These are phyloP conservation scores for Microdochium bolleyi DNA, from an alignment of 2,329 filamentous ascomycete species.

Conservation along the genomic window DNA sequence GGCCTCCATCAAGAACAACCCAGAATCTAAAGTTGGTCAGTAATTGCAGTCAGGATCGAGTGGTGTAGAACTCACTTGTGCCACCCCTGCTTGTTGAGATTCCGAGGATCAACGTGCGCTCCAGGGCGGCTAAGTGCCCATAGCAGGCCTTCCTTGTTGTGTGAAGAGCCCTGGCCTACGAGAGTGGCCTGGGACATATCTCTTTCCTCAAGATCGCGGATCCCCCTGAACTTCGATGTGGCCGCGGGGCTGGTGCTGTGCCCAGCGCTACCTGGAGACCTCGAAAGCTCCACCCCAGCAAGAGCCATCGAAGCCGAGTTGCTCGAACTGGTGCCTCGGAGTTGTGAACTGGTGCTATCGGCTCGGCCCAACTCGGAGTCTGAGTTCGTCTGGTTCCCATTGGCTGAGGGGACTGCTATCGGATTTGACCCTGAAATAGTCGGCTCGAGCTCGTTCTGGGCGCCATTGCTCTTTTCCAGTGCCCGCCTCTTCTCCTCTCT, in stretches of 20 bases:
- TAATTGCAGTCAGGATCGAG: constrained; percentile 1
- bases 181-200: constrained; percentile 46
- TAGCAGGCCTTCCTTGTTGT: constrained; percentile 86
- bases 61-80: constrained; percentile 66
- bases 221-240: constrained; percentile 71
- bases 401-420: constrained; percentile 26
- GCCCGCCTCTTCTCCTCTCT: constrained; percentile 87
- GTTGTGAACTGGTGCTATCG: constrained; percentile 66
- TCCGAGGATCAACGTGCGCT: constrained; percentile 90
- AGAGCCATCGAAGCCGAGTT: constrained; percentile 24
- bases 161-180: constrained; percentile 52
- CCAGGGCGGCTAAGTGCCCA: constrained; percentile 93
- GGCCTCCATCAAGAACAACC: constrained; percentile 96
- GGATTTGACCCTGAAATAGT: constrained; percentile 30
- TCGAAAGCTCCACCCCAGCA: constrained; percentile 36
- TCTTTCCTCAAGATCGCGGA: constrained; percentile 85
- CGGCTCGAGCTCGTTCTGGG: constrained; percentile 63
- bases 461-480: constrained; percentile 78
- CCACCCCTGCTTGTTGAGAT: constrained; percentile 95
- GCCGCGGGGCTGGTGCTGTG: constrained; percentile 42
- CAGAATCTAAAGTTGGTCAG: constrained; percentile 61
- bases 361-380: constrained; percentile 66
- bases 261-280: constrained; percentile 47
- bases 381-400: constrained; percentile 42
- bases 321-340: constrained; percentile 43